Evolutionary conservation across 352 stramenopile genomes (phyloP).

Genomic region (Globisporangium middletonii): DNA sequence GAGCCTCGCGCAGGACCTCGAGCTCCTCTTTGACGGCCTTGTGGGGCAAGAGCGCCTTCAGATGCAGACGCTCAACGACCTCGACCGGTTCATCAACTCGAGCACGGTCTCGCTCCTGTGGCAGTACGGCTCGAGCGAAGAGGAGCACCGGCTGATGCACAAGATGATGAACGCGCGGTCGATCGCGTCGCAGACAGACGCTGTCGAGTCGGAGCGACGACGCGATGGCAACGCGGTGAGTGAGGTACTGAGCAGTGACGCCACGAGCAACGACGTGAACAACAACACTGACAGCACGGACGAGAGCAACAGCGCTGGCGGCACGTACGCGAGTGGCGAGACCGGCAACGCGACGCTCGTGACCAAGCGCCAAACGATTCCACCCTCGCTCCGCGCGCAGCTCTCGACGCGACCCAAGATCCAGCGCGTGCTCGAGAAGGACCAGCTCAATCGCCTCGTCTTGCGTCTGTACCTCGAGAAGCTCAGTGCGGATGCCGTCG

Average conservation of each 20-base stretch:
- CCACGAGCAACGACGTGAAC: not conserved
- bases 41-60: constrained; percentile 32
- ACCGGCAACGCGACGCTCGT: constrained; percentile 23
- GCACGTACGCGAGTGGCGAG: constrained; percentile 8
- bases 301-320: constrained; percentile 2
- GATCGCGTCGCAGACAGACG: constrained; percentile 34
- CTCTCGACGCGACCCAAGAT: constrained; percentile 42
- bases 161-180: constrained; percentile 43
- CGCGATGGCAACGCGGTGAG: constrained; percentile 12
- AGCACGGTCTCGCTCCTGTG: constrained; percentile 57
- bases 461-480: constrained; percentile 47
- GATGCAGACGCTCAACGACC: constrained; percentile 36
- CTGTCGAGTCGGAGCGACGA: constrained; percentile 8
- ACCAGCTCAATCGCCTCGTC: constrained; percentile 34
- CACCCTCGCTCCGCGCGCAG: constrained; percentile 39
- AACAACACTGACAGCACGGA: constrained; percentile 5
- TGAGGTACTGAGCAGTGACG: constrained; percentile 1
- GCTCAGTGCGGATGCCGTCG: constrained; percentile 36
- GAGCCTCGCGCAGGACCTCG: constrained; percentile 47
- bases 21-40: constrained; percentile 46
- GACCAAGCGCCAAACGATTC: constrained; percentile 41
- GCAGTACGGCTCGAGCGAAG: constrained; percentile 50
- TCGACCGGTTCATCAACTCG: constrained; percentile 71
- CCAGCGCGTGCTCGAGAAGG: constrained; percentile 47
- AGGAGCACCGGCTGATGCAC: constrained; percentile 43